These are phyloP conservation scores for Fagopyrum tataricum DNA, from an alignment of 148 eudicot genomes.

Conservation along the genomic window DNA sequence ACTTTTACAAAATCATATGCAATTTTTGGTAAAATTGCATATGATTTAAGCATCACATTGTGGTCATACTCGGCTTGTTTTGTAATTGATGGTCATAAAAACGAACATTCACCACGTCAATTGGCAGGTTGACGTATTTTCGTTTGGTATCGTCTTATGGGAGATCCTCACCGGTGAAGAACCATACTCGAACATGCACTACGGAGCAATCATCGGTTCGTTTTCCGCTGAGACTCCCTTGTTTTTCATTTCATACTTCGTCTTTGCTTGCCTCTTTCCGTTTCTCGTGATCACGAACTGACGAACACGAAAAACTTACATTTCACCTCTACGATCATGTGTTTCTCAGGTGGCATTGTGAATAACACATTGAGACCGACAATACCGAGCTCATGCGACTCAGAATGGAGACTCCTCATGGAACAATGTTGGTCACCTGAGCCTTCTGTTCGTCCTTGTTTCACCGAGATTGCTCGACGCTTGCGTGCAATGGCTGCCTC, in stretches of 20 bases:
- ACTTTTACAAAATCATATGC: too few relatives aligned
- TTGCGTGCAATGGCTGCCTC: constrained; percentile 10
- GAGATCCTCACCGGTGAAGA: constrained; percentile 47
- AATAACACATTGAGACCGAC: constrained; percentile 33
- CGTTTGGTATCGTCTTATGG: constrained; percentile 49
- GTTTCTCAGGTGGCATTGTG: constrained; percentile 30
- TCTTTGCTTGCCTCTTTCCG: background rate
- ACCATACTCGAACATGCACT: constrained; percentile 31
- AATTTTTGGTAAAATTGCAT: too few relatives aligned
- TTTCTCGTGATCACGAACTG: background rate
- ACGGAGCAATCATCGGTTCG: constrained; percentile 39
- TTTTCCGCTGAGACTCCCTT: background rate
- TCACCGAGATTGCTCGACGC: constrained; percentile 9
- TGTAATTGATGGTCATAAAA: background rate
- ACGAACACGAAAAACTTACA: background rate
- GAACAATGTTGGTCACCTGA: constrained; percentile 39
- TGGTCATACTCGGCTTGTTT: background rate
- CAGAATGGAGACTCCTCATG: constrained; percentile 41
- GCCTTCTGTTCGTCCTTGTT: constrained; percentile 12
- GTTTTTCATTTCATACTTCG: background rate
- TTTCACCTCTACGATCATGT: background rate
- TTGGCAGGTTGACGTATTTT: constrained; percentile 41
- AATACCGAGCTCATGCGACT: constrained; percentile 39
- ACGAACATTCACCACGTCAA: background rate
- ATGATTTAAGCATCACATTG: too few relatives aligned